These are phyloP conservation scores for Pholiota adiposa DNA, from an alignment of 1,284 basidiomycete species.

Conservation along the genomic window DNA sequence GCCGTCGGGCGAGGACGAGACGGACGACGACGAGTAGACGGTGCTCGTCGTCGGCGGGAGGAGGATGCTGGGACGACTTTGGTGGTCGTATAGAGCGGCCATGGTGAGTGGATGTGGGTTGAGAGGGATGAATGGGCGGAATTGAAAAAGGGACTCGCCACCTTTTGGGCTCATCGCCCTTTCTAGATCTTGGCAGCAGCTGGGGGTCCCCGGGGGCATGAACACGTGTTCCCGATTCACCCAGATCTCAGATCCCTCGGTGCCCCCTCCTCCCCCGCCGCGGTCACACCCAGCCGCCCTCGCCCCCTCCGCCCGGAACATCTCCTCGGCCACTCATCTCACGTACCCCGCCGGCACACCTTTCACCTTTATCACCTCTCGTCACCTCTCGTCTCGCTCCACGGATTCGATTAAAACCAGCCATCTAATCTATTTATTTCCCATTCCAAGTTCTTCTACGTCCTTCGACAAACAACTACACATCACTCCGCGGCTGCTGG, in stretches of 20 bases:
- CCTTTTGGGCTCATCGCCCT: conserved; percentile 4
- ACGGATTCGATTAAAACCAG: no score
- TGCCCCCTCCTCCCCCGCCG: not conserved
- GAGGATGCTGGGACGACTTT: not conserved
- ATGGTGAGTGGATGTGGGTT: conserved; percentile 3
- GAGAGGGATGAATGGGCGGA: not conserved
- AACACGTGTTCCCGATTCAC: conserved; percentile 8
- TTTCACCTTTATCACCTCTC: no score
- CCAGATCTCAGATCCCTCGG: conserved; percentile 4
- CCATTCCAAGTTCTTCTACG: no score
- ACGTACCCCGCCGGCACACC: not conserved
- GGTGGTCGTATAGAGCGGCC: conserved; percentile 6
- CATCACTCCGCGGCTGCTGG: no score
- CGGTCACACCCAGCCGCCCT: not conserved
- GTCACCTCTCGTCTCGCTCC: no score
- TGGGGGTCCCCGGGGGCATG: conserved; percentile 6
- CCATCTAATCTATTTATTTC: no score
- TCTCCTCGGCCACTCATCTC: not conserved
- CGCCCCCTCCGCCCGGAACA: not conserved
- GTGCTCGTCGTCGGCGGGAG: not conserved
- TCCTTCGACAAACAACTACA: no score
- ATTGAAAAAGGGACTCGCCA: not conserved
- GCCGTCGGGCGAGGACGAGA: conserved; percentile 18
- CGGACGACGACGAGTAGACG: conserved; percentile 1
- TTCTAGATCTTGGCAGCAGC: conserved; percentile 6